Base-by-base conservation (phyloP, 768 basidiomycete species). In the Mycena leptocephala region DNA sequence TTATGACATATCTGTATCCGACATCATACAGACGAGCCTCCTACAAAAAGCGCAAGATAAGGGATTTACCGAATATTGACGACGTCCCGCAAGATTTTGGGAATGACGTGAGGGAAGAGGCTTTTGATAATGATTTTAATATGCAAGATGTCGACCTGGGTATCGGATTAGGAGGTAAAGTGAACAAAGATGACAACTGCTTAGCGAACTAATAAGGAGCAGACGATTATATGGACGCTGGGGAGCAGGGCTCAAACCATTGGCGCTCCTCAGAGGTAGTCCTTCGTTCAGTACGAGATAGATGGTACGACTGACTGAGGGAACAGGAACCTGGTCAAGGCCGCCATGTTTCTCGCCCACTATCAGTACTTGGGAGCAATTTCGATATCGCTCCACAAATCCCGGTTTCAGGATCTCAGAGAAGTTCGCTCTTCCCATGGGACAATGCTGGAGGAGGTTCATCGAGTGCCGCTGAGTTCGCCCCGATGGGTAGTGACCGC, bases 271-370 rank as follows among this genome's bases (percentile, higher is more conserved):
- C 94, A 33, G 94, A 95, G 88, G 94, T 90, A 79, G 14, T 51
- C 14, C n/a, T 28, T 39, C 8, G 28, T 28, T 4, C 43, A 41
- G 20, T 20, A 62, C 18, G 26, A 30, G 3, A 74, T 69, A 26
- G 48, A 32, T 73, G n/a, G 48, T 30, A 30, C 30, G 24, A 35
- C 18, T 39, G 35, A 71, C 63, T 32, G 22, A 46, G 37, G 13
- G 33, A 30, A 39, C 79, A 95, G 95, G 95, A 96, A 85, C 95
- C 95, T 59, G 95, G 94, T 35, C 94, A 95, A 92, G 95, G 89
- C n/a, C 95, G 95, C 77, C 91, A 88, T n/a, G 86, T 85, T 39
- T 95, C 95, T 56, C 89, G 90, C 24, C 89, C 91, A 16, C 87
- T 88, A 18, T 92, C 91, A 51, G 79, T 87, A 11, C 74, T 90